Conservation (phyloP, 108 stramenopile genomes). For the Skeletonema grethae region DNA sequence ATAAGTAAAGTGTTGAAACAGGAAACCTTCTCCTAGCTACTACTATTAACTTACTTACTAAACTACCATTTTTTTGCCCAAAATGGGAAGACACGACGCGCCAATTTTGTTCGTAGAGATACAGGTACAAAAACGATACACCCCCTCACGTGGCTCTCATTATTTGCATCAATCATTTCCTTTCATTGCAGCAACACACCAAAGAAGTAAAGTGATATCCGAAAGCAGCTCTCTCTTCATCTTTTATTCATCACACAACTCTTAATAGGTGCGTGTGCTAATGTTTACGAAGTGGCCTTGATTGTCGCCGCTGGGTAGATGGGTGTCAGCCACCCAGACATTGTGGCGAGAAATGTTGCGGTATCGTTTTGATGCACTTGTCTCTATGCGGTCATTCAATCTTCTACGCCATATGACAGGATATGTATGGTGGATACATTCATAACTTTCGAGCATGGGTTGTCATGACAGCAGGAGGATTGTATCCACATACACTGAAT, state of each 20-base stretch:
- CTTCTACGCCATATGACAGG: not conserved
- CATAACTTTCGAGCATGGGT: not conserved
- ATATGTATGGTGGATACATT: not conserved
- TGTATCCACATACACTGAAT: not conserved
- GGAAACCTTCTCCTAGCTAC: too few relatives aligned
- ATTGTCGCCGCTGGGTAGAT: too few relatives aligned
- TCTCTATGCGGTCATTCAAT: not conserved
- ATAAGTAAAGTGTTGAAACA: too few relatives aligned
- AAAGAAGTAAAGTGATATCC: too few relatives aligned
- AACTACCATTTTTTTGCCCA: too few relatives aligned
- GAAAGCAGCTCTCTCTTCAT: not conserved
- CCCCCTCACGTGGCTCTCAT: too few relatives aligned
- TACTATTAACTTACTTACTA: too few relatives aligned
- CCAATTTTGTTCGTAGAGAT: too few relatives aligned
- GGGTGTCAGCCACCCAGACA: not conserved
- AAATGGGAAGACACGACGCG: too few relatives aligned
- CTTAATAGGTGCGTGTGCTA: not conserved
- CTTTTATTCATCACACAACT: not conserved
- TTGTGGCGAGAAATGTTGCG: not conserved
- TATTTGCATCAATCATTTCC: too few relatives aligned
- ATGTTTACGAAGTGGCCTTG: not conserved
- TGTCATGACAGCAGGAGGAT: not conserved
- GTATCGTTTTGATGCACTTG: not conserved
- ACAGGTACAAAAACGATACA: too few relatives aligned
- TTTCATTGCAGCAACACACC: not conserved